These are phyloP conservation scores for Closterium sp. DNA, from an alignment of 139 green algal genomes.

Conservation along the genomic window DNA sequence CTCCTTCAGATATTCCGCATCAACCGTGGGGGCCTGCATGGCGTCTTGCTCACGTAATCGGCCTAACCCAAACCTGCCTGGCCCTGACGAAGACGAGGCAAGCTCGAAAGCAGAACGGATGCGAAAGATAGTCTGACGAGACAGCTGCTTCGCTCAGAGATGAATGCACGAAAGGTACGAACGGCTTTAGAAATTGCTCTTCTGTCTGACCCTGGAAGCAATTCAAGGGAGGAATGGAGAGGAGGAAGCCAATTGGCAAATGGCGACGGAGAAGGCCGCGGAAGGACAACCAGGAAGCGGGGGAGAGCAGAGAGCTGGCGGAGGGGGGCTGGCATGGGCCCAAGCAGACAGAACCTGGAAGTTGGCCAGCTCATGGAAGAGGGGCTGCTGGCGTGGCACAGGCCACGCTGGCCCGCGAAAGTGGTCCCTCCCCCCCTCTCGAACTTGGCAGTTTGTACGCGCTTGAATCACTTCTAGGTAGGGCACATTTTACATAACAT, in stretches of 20 bases:
- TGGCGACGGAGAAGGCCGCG: not conserved
- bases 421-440: not conserved
- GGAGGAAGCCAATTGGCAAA: not conserved
- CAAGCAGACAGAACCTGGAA: not conserved
- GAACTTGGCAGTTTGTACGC: not conserved
- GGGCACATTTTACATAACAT: not conserved
- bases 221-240: not conserved
- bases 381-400: not conserved
- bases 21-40: constrained; percentile 33
- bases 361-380: not conserved
- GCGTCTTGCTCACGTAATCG: not conserved
- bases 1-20: constrained; percentile 20
- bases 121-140: not conserved
- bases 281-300: not conserved
- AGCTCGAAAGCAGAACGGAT: not conserved
- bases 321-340: not conserved
- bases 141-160: not conserved
- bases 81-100: not conserved
- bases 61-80: not conserved
- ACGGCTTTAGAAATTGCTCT: too few relatives aligned
- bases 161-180: too few relatives aligned
- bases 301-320: not conserved
- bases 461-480: not conserved
- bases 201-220: not conserved
- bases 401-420: not conserved